Evolutionary conservation across 2,329 filamentous ascomycete species (phyloP).

Genomic region (Paramyrothecium sp.): DNA sequence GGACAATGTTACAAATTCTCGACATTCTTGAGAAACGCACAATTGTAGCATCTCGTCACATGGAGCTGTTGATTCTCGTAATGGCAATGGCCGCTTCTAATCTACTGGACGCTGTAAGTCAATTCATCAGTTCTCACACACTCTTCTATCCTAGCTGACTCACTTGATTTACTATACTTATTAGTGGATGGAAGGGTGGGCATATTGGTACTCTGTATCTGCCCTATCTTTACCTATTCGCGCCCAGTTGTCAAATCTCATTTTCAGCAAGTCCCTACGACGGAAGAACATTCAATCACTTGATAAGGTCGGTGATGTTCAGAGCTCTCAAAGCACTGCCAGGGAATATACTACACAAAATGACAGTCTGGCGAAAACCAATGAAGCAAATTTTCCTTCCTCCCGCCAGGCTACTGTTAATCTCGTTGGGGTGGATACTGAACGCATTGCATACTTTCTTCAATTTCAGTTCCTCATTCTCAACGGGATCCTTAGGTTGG

Average conservation of each 20-base stretch:
- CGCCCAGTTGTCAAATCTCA: constrained; percentile 66
- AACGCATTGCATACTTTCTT: constrained; percentile 68
- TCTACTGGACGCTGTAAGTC: constrained; percentile 45
- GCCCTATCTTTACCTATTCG: constrained; percentile 65
- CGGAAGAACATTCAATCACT: constrained; percentile 73
- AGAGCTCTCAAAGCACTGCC: constrained; percentile 27
- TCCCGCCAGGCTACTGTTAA: constrained; percentile 73
- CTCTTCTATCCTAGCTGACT: neutral
- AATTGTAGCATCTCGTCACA: constrained; percentile 41
- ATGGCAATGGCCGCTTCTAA: constrained; percentile 60
- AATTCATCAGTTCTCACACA: neutral
- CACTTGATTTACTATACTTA: neutral
- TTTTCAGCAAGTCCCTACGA: constrained; percentile 76
- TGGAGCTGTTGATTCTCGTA: constrained; percentile 67
- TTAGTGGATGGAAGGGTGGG: constrained; percentile 61
- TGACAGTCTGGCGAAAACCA: constrained; percentile 44
- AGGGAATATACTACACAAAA: constrained; percentile 30
- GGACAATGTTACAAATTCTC: constrained; percentile 66
- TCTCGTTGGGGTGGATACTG: constrained; percentile 73
- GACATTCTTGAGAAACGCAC: constrained; percentile 58
- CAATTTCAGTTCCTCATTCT: constrained; percentile 65
- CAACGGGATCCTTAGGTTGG: constrained; percentile 59
- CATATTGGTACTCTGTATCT: constrained; percentile 66
- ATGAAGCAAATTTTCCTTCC: constrained; percentile 28
- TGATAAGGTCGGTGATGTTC: constrained; percentile 33